Percentiles rank a stretch among this genome's conserved stretches.
Conservation (phyloP, 164 flowering plant species). For the Tetrastigma voinierianum region DNA sequence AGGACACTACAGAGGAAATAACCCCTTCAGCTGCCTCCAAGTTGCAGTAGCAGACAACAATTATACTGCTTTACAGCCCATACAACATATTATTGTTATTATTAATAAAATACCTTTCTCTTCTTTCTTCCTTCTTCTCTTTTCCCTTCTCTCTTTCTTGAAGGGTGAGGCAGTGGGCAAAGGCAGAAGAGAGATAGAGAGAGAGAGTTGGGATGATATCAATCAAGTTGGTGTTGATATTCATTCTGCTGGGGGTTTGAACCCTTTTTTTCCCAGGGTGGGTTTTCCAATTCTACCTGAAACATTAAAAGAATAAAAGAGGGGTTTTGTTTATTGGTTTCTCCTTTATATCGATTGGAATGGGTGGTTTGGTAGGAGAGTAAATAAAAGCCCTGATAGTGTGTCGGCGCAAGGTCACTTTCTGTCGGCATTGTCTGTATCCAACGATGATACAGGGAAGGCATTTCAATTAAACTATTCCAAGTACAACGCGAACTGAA, state of each 20-base stretch:
- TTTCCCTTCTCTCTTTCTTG: constrained; percentile 6
- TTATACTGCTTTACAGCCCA: constrained; percentile 52
- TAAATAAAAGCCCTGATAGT: constrained; percentile 9
- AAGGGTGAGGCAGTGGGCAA: no score
- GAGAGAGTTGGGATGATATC: no score
- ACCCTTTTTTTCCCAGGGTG: no score
- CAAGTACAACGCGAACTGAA: constrained; percentile 1
- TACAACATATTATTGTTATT: constrained; percentile 13
- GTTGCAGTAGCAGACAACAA: constrained; percentile 57
- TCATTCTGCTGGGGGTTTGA: no score
- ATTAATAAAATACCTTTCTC: constrained; percentile 4
- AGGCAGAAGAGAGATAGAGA: no score
- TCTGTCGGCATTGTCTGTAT: constrained; percentile 69
- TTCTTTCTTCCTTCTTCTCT: constrained; percentile 1
- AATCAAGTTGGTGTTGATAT: no score
- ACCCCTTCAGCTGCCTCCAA: constrained; percentile 18
- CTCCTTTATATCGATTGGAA: constrained; percentile 6
- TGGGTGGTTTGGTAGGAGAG: constrained; percentile 19
- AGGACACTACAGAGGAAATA: constrained; percentile 20
- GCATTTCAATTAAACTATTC: no score
- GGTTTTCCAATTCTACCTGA: no score
- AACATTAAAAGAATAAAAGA: no score
- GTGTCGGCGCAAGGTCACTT: constrained; percentile 64
- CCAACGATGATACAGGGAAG: constrained; percentile 27
- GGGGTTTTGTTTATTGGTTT: constrained; percentile 1